A percentile compares a stretch with the other conserved stretches of the same genome.
phyloP scores from a whole-genome alignment of 2,329 filamentous ascomycete species.

The Alternaria sp. region DNA sequence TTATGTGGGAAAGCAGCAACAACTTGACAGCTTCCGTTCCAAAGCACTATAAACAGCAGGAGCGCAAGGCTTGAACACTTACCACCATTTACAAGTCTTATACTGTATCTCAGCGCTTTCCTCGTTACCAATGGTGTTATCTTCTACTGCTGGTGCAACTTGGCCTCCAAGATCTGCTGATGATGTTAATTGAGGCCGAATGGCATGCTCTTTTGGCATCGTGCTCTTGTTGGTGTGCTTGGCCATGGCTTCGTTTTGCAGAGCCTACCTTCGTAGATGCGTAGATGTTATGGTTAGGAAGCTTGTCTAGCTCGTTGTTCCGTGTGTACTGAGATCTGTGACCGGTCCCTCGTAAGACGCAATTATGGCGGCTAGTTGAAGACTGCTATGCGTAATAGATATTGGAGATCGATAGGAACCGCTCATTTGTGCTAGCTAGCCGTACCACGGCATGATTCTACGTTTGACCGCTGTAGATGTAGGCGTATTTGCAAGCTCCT shows the following conservation, averaged over 20 bases:
- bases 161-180: slow-evolving; percentile 27
- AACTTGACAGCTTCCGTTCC: background rate
- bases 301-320: background rate
- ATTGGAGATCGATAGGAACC: background rate
- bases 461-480: background rate
- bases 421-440: background rate
- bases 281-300: background rate
- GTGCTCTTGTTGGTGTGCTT: background rate
- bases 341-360: background rate
- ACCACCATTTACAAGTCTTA: slow-evolving; percentile 61
- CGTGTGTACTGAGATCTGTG: background rate
- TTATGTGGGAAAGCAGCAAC: background rate
- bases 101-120: slow-evolving; percentile 58
- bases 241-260: background rate
- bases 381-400: background rate
- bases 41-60: background rate
- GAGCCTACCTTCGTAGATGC: background rate
- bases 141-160: background rate
- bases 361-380: background rate
- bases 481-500: background rate
- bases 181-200: background rate
- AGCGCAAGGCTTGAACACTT: slow-evolving; percentile 7
- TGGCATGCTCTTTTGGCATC: background rate
- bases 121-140: slow-evolving; percentile 40
- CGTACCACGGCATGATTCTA: background rate